phyloP scores from a whole-genome alignment of 768 basidiomycete genomes.

The Leccinum rimulosum region DNA sequence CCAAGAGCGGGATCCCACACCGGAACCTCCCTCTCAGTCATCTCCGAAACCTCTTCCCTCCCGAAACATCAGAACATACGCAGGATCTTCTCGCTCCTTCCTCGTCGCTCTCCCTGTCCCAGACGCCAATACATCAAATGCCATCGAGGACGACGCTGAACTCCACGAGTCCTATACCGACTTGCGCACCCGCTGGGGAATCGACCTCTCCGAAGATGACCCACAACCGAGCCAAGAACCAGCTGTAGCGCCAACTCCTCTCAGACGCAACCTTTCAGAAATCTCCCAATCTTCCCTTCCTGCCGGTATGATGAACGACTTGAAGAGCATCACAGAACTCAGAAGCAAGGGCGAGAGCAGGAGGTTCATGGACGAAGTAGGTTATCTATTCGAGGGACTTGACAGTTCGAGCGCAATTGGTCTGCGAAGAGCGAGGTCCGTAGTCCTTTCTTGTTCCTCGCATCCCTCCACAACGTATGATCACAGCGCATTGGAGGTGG shows the following conservation, averaged over 20 bases:
- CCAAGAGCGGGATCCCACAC: conserved; percentile 25
- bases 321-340: conserved; percentile 79
- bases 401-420: conserved; percentile 48
- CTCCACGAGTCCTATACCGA: conserved; percentile 73
- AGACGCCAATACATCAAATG: conserved; percentile 24
- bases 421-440: conserved; percentile 67
- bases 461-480: not conserved
- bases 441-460: not conserved
- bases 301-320: conserved; percentile 63
- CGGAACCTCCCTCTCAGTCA: conserved; percentile 23
- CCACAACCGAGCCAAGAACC: conserved; percentile 36
- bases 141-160: conserved; percentile 48
- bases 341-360: conserved; percentile 78
- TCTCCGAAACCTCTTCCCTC: conserved; percentile 20
- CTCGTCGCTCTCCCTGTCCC: conserved; percentile 56
- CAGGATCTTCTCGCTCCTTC: conserved; percentile 78
- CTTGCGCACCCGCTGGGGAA: conserved; percentile 75
- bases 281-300: conserved; percentile 44
- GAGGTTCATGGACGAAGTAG: conserved; percentile 79
- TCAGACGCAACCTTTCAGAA: conserved; percentile 28
- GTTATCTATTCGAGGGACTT: conserved; percentile 83
- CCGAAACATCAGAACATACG: conserved; percentile 62
- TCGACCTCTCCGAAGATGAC: conserved; percentile 77
- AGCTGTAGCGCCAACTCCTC: not conserved
- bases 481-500: conserved; percentile 70